Percentiles rank a stretch among this genome's conserved stretches.
phyloP scores from a whole-genome alignment of 305 asterid genomes.

The Solanum aculeatissimum region DNA sequence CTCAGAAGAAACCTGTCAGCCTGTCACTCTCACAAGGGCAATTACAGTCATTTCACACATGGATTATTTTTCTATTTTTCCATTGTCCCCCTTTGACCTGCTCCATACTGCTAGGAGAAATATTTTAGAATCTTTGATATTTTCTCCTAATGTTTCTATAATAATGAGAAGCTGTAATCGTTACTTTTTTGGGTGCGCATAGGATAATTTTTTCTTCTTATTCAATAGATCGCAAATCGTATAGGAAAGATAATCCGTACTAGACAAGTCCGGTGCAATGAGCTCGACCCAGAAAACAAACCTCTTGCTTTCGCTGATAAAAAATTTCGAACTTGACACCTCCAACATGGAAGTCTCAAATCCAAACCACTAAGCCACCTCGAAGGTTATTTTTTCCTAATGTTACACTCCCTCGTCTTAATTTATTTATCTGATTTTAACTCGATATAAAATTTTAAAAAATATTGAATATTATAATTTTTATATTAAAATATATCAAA shows the following conservation, averaged over 20 bases:
- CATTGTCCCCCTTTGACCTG: slow-evolving; percentile 25
- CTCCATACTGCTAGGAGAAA: slow-evolving; percentile 27
- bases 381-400: neutral
- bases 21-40: slow-evolving; percentile 12
- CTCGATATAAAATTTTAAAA: no score
- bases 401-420: neutral
- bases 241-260: no score
- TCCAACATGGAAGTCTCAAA: no score
- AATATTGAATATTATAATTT: no score
- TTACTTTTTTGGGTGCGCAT: no score
- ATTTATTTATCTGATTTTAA: neutral
- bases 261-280: accelerated
- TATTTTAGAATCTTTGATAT: neutral
- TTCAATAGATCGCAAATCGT: accelerated
- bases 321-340: no score
- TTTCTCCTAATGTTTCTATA: neutral
- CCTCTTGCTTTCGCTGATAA: no score
- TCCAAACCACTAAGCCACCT: accelerated
- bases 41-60: slow-evolving; percentile 9
- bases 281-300: no score
- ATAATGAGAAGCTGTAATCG: no score
- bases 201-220: no score
- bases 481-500: no score
- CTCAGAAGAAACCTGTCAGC: slow-evolving; percentile 31
- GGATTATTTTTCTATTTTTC: neutral